phyloP scores from a whole-genome alignment of 768 basidiomycete genomes.

The Podaxis carcinomalis region DNA sequence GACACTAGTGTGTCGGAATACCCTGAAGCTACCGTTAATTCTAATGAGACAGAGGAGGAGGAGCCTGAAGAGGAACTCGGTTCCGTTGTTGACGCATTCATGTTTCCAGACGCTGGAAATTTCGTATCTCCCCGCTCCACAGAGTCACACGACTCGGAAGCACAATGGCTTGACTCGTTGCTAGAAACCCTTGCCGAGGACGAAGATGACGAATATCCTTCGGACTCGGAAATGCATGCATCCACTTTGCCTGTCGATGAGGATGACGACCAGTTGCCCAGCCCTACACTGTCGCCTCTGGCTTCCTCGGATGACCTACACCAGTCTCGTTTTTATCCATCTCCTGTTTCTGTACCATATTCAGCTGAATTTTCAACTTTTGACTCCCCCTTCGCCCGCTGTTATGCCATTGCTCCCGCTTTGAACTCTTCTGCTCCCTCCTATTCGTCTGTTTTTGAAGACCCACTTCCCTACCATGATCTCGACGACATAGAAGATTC shows the following conservation, averaged over 20 bases:
- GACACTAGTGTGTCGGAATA: conserved; percentile 28
- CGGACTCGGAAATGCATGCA: conserved; percentile 40
- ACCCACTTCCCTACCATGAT: conserved; percentile 61
- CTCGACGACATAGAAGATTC: conserved; percentile 64
- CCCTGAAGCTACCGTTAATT: conserved; percentile 24
- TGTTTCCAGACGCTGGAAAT: conserved; percentile 75
- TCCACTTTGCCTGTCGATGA: conserved; percentile 53
- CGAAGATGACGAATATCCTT: conserved; percentile 52
- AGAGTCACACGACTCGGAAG: conserved; percentile 52
- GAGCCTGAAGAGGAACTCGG: conserved; percentile 45
- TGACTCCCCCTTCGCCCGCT: conserved; percentile 27
- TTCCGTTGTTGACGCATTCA: conserved; percentile 63
- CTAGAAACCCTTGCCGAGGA: conserved; percentile 71
- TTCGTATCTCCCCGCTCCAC: conserved; percentile 35
- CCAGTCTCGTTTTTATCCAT: conserved; percentile 42
- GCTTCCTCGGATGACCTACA: conserved; percentile 74
- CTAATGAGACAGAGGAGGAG: conserved; percentile 36
- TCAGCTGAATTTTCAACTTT: conserved; percentile 25
- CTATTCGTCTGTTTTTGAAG: conserved; percentile 40
- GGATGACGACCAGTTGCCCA: conserved; percentile 59
- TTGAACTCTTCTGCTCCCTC: conserved; percentile 45
- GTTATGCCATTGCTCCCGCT: conserved; percentile 45
- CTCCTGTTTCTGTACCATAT: conserved; percentile 42
- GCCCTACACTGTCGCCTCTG: conserved; percentile 65
- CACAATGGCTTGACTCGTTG: conserved; percentile 79